Evolutionary conservation across 2,329 filamentous ascomycete genomes (phyloP).

Genomic region (Aspergillus cejpii): DNA sequence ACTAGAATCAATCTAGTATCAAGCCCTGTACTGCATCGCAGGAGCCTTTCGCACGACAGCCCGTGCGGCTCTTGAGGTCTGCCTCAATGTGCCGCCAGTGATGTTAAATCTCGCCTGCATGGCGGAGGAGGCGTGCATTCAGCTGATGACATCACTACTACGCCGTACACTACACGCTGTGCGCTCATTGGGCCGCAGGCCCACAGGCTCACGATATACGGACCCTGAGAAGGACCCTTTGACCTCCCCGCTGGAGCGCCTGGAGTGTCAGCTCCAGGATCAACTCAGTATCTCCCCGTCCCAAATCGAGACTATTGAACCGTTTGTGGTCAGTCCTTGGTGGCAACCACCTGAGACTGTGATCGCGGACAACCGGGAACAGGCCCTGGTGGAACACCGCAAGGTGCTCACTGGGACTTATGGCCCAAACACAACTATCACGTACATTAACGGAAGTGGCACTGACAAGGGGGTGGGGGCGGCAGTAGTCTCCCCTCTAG

Average conservation of each 20-base stretch:
- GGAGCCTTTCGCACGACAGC: conserved; percentile 22
- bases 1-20: conserved; percentile 15
- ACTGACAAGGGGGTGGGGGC: not conserved
- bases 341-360: not conserved
- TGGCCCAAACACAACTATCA: no score
- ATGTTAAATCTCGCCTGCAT: conserved; percentile 18
- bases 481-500: not conserved
- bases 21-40: conserved; percentile 23
- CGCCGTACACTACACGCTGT: not conserved
- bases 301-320: not conserved
- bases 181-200: not conserved
- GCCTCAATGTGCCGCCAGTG: conserved; percentile 21
- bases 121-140: conserved; percentile 18
- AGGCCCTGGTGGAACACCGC: not conserved
- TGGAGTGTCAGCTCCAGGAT: not conserved
- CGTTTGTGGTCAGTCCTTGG: not conserved
- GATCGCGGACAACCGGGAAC: not conserved
- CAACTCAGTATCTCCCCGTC: not conserved
- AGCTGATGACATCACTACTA: conserved; percentile 15
- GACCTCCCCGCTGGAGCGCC: not conserved
- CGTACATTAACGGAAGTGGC: conserved; percentile 5
- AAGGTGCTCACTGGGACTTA: not conserved
- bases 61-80: conserved; percentile 17
- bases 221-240: not conserved
- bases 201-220: not conserved